These are phyloP conservation scores for Skeletonema costatum DNA, from an alignment of 108 stramenopile species.

Conservation along the genomic window DNA sequence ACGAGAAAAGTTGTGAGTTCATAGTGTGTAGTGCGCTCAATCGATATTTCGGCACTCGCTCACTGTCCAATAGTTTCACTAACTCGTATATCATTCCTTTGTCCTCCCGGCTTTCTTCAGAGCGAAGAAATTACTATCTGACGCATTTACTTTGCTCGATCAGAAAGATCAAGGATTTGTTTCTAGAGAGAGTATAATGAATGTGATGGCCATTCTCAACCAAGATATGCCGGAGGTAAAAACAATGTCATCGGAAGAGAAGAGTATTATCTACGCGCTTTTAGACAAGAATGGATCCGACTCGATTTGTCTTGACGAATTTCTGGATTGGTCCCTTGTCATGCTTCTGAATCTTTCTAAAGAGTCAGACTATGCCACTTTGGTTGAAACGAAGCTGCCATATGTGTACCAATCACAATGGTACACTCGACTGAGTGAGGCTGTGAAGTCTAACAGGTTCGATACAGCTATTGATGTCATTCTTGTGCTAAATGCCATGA, in stretches of 20 bases:
- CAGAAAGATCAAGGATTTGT: slow-evolving; percentile 38
- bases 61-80: too few species aligned
- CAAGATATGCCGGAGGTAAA: slow-evolving; percentile 77
- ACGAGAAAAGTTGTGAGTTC: slow-evolving; percentile 8
- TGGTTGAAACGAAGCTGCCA: slow-evolving; percentile 56
- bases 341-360: slow-evolving; percentile 62
- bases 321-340: slow-evolving; percentile 63
- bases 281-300: slow-evolving; percentile 62
- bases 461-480: slow-evolving; percentile 63
- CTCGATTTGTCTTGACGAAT: slow-evolving; percentile 54
- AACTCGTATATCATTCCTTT: too few species aligned
- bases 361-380: slow-evolving; percentile 50
- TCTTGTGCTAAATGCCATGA: slow-evolving; percentile 69
- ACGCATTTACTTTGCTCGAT: slow-evolving; percentile 69
- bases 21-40: too few species aligned
- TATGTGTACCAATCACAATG: slow-evolving; percentile 34
- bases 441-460: slow-evolving; percentile 58
- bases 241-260: slow-evolving; percentile 52
- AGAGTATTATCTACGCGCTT: slow-evolving; percentile 53
- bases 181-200: slow-evolving; percentile 65
- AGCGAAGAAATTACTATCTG: slow-evolving; percentile 39
- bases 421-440: slow-evolving; percentile 27
- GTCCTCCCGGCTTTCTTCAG: too few species aligned
- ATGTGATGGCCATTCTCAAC: slow-evolving; percentile 61
- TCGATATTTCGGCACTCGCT: too few species aligned